phyloP scores from a whole-genome alignment of 805 yeast genomes.

The Ogataea thermomethanolica region DNA sequence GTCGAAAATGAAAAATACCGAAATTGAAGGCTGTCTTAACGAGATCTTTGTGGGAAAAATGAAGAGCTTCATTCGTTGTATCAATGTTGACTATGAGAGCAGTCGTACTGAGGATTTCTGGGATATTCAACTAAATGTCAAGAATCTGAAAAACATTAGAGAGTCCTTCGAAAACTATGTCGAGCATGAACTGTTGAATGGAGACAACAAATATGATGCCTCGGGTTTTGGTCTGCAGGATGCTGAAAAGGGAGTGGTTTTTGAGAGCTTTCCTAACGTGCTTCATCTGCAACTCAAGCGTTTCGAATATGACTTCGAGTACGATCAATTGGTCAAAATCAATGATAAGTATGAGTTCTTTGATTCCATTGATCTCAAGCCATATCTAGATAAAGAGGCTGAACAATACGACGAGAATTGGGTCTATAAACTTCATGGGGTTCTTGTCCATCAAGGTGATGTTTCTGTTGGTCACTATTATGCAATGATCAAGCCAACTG shows the following conservation, averaged over 20 bases:
- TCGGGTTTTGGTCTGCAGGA: conserved; percentile 88
- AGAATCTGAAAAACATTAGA: conserved; percentile 65
- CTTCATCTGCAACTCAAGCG: conserved; percentile 90
- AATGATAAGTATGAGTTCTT: conserved; percentile 93
- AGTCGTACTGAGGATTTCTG: conserved; percentile 92
- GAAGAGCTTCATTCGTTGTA: conserved; percentile 91
- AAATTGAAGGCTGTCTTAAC: conserved; percentile 69
- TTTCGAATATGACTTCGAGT: conserved; percentile 89
- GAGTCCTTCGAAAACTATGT: conserved; percentile 83
- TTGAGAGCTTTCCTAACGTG: conserved; percentile 87
- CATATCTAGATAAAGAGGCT: conserved; percentile 64
- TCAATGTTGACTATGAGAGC: conserved; percentile 89
- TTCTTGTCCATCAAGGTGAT: conserved; percentile 93
- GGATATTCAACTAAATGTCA: conserved; percentile 96
- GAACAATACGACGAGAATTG: conserved; percentile 52
- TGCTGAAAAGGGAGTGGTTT: conserved; percentile 94
- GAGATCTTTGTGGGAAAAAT: conserved; percentile 93
- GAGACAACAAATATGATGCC: conserved; percentile 95
- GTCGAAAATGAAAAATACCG: conserved; percentile 83
- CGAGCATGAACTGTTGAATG: conserved; percentile 83
- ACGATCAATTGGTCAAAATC: conserved; percentile 83
- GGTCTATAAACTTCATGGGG: conserved; percentile 86
- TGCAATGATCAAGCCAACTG: conserved; percentile 82
- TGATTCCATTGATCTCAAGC: conserved; percentile 71
- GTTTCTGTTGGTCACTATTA: conserved; percentile 95